Base-by-base conservation (phyloP, 805 yeast genomes). In the Hanseniaspora thailandica region DNA sequence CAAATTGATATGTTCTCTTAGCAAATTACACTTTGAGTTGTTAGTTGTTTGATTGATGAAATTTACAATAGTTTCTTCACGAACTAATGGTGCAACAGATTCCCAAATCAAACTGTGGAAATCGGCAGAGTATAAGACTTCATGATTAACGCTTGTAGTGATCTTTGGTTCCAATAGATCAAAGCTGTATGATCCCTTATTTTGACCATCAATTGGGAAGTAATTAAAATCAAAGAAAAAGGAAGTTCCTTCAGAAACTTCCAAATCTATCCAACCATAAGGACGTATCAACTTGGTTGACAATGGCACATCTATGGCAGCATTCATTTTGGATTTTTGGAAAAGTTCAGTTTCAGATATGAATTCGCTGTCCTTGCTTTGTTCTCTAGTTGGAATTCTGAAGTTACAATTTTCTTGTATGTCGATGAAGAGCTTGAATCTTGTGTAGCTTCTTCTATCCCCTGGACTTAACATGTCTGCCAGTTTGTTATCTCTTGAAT, bases 181-280 rank as follows among this genome's bases (percentile, higher is more conserved):
- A 1, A 78, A 63, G 1, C 67, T 63, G 1, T 83, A 57, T 2
- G 59, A 64, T 58, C 80, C 81, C 19, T 71, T 70, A 72, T 76
- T 82, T 0, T 96, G 84, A 1, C 69, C 61, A 2, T 66, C 66
- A 0, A 76, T 68, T 0, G 93, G 78, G 7, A 78, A 67, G 56
- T 78, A 72, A 0, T 84, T 78, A 1, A 76, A 67, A 17, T 67
- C 70, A 12, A 71, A 64, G 2, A 71, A 61, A 0, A 82, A 60
- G 0, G 71, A 71, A 0, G 95, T 76, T 0, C 75, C 79, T 17
- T 71, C 69, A 2, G 72, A 73, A 40, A 81, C 67, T 56, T 81
- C 82, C 19, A 87, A 52, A 61, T 90, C 97, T 3, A 93, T 56
- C 98, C 98, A 93, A 0, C 96, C 97, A 69, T 84, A 93, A 1